These are phyloP conservation scores for Mangifera indica DNA, from an alignment of 345 rosid genomes.

Conservation along the genomic window DNA sequence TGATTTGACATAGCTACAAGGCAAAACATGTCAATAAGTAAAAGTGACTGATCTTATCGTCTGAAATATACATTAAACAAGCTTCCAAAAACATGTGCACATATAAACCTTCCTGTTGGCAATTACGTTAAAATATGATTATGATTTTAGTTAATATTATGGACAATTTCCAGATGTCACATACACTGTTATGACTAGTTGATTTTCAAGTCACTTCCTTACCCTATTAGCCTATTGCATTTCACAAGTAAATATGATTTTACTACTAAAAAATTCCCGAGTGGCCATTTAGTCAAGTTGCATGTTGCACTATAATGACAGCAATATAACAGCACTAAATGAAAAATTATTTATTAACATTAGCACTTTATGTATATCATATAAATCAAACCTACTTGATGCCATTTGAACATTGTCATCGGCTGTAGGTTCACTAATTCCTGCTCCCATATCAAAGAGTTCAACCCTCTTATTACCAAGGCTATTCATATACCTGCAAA, in stretches of 20 bases:
- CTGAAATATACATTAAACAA: neutral
- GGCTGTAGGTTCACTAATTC: slow-evolving; percentile 79
- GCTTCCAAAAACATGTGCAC: neutral
- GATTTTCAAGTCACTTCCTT: neutral
- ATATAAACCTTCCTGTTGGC: too few species aligned
- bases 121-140: too few species aligned
- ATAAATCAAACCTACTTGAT: slow-evolving; percentile 53
- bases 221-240: neutral
- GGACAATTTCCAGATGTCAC: neutral
- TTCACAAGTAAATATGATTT: neutral
- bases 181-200: neutral
- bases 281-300: neutral
- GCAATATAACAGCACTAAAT: neutral
- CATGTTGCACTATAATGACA: neutral
- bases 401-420: slow-evolving; percentile 91
- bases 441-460: slow-evolving; percentile 91
- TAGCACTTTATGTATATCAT: neutral
- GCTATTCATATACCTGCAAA: slow-evolving; percentile 75
- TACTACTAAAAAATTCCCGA: neutral
- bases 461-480: slow-evolving; percentile 92
- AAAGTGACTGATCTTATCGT: neutral
- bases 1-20: slow-evolving; percentile 85
- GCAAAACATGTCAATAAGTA: slow-evolving; percentile 10
- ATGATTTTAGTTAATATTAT: too few species aligned
- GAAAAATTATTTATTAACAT: neutral